A percentile compares a stretch with the other conserved stretches of the same genome.
Evolutionary conservation across 345 rosid species (phyloP).

Genomic region (Eucalyptus cloeziana): DNA sequence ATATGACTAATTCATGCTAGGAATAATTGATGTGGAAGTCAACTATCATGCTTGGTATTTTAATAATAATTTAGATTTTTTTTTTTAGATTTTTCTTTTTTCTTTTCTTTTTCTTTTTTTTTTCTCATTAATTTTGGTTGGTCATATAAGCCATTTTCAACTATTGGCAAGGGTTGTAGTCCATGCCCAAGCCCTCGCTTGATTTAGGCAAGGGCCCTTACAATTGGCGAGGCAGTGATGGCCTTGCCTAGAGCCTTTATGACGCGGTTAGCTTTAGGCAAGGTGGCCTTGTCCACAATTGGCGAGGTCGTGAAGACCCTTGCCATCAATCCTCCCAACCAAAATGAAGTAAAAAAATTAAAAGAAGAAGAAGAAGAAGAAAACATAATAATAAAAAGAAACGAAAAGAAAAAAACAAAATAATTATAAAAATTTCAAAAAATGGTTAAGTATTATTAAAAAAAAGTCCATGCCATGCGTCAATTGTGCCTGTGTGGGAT

Average conservation of each 20-base stretch:
- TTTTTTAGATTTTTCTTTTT: too few species aligned
- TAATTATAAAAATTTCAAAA: too few species aligned
- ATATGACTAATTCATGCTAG: accelerated
- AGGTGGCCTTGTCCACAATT: accelerated
- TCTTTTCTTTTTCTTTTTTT: too few species aligned
- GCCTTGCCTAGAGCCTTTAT: too few species aligned
- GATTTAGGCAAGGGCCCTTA: not conserved
- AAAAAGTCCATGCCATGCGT: too few species aligned
- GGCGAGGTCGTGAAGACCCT: accelerated
- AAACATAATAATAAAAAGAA: too few species aligned
- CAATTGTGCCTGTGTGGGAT: accelerated
- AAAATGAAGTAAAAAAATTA: not conserved
- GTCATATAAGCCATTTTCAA: accelerated
- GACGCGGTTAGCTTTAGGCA: accelerated
- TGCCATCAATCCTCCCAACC: accelerated
- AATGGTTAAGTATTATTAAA: too few species aligned
- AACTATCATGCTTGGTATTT: accelerated
- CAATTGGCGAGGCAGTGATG: accelerated
- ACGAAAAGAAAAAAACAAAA: too few species aligned
- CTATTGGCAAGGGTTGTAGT: accelerated
- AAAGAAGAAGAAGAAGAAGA: too few species aligned
- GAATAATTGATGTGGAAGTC: too few species aligned
- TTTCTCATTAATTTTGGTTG: not conserved
- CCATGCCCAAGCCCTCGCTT: not conserved
- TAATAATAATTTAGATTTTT: too few species aligned